Base-by-base conservation (phyloP, 768 basidiomycete species). In the Kwoniella bestiolae region DNA sequence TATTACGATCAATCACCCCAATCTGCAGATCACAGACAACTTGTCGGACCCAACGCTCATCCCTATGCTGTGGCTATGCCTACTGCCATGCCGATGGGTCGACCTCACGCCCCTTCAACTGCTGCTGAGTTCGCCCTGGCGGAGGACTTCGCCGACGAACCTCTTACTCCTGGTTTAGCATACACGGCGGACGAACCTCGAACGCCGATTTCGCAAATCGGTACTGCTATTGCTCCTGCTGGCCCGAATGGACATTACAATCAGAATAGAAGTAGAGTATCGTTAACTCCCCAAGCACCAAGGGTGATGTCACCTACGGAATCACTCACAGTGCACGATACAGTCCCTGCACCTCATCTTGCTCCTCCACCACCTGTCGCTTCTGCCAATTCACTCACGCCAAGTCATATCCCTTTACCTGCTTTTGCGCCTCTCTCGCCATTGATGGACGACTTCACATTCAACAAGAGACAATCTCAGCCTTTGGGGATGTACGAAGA, bases 131-230 rank as follows among this genome's bases (percentile, higher is more conserved):
- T 77, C 11, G 65, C 66, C 11, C 56, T 57, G 12, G 53, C 59
- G 25, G 76, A 78, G 56, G 76, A 72, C 52, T 78, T 69, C 65
- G 74, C 70, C 26, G 76, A 78, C 41, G 61, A 71, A 28, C 72
- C 69, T 14, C 41, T 61, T 23, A 66, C 65, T 3, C 53, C 57
- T 18, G 65, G 63, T 29, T 49, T 65, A 25, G 63, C 57, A 12
- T 65, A 65, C 28, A 53, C 63, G 18, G 21, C 45, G 18, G 56
- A 59, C 34, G 35, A 58, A 34, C 63, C 61, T 53, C 46, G 60
- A 25, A 70, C 69, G 5, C 63, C 72, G 5, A 32, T 51, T 60
- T 46, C 47, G 29, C 28, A 56, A 56, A 29, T 47, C 38, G 35
- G 23, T 47, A 49, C 45, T 35, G 29, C 32, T 23, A 28, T 9